Conservation (phyloP, 2,329 filamentous ascomycete species). For the Ophiocordyceps australis region DNA sequence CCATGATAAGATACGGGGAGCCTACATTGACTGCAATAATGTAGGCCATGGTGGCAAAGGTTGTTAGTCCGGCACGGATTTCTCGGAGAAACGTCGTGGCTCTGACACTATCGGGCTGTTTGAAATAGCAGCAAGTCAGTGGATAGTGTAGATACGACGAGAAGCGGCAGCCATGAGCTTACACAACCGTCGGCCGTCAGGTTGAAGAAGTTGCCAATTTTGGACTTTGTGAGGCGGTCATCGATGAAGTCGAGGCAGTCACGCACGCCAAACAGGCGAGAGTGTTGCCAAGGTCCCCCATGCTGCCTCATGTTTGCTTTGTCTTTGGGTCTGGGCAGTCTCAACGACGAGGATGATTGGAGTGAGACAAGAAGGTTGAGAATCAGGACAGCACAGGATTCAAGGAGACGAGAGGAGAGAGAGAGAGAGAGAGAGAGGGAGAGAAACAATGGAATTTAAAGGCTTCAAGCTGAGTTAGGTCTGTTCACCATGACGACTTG, state of each 20-base stretch:
- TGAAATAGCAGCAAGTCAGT: background rate
- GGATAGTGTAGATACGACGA: background rate
- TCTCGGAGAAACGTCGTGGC: slow-evolving; percentile 59
- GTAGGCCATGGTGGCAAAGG: slow-evolving; percentile 69
- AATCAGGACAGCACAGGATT: background rate
- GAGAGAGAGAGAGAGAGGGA: background rate
- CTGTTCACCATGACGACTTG: no score
- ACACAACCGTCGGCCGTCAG: slow-evolving; percentile 54
- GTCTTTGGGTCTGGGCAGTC: no score
- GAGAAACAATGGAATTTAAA: background rate
- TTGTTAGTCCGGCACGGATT: slow-evolving; percentile 62
- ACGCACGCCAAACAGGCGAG: slow-evolving; percentile 13
- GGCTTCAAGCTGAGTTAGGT: no score
- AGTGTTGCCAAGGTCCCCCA: slow-evolving; percentile 4
- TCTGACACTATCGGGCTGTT: slow-evolving; percentile 46
- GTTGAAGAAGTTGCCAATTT: slow-evolving; percentile 42
- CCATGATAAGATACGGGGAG: no score
- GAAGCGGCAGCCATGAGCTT: slow-evolving; percentile 7
- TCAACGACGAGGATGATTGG: no score
- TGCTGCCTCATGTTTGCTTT: no score
- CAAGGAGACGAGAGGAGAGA: background rate
- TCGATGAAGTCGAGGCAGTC: slow-evolving; percentile 17
- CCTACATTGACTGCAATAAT: slow-evolving; percentile 58
- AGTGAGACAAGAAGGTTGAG: no score
- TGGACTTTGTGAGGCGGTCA: slow-evolving; percentile 18